A percentile compares a stretch with the other conserved stretches of the same genome.
These are phyloP conservation scores for Curvularia sp. DNA, from an alignment of 2,329 filamentous ascomycete species.

Conservation along the genomic window DNA sequence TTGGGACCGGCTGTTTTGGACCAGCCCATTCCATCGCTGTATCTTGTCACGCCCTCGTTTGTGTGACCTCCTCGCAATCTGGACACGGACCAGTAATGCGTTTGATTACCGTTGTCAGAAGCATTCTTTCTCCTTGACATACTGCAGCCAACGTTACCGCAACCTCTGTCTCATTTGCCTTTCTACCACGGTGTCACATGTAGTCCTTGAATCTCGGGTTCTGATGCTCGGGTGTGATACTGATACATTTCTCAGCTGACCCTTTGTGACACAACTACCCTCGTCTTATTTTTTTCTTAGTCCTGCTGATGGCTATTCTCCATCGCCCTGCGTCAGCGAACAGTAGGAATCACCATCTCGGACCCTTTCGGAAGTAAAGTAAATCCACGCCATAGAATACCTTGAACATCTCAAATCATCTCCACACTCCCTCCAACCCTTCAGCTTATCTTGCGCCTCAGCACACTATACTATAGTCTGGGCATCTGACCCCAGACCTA, in stretches of 20 bases:
- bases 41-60: background rate
- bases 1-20: conserved; percentile 2
- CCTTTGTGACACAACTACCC: background rate
- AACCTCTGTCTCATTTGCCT: background rate
- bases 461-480: background rate
- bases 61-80: background rate
- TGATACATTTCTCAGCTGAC: background rate
- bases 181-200: background rate
- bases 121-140: background rate
- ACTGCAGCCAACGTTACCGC: background rate
- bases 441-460: background rate
- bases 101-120: background rate
- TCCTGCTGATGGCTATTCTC: too few species aligned
- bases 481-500: background rate
- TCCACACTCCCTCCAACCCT: background rate
- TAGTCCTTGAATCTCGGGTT: background rate
- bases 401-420: too few species aligned
- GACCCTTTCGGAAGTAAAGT: too few species aligned
- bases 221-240: background rate
- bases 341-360: too few species aligned
- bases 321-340: too few species aligned
- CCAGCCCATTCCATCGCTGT: too few species aligned
- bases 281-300: too few species aligned
- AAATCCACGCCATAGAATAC: background rate
- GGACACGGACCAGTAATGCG: background rate